These are phyloP conservation scores for Sclerotinia sclerotiorum DNA, from an alignment of 2,329 filamentous ascomycete genomes.

Conservation along the genomic window DNA sequence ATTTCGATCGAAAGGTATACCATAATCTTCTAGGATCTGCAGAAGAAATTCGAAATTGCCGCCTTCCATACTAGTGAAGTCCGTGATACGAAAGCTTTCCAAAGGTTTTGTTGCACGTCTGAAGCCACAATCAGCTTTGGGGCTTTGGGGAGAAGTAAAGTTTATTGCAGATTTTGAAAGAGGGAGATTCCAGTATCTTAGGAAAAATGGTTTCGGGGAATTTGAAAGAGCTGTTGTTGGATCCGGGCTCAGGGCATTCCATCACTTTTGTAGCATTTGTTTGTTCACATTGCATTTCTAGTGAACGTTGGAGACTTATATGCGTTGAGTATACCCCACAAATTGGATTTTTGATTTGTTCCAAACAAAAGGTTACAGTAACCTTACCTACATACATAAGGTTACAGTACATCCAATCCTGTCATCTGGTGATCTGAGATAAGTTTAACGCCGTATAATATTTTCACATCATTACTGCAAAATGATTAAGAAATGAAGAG, in stretches of 20 bases:
- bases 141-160: background rate
- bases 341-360: background rate
- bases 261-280: background rate
- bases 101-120: constrained; percentile 2
- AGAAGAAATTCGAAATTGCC: constrained; percentile 33
- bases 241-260: background rate
- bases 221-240: background rate
- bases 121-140: background rate
- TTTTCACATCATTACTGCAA: background rate
- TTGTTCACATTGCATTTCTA: background rate
- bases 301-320: background rate
- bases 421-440: background rate
- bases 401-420: no score
- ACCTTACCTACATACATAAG: no score
- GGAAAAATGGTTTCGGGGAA: no score
- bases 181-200: background rate
- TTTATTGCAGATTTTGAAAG: background rate
- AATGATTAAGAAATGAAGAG: no score
- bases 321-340: background rate
- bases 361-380: background rate
- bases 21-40: constrained; percentile 36
- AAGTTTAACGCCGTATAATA: background rate
- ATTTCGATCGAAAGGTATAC: constrained; percentile 37
- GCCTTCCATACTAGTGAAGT: constrained; percentile 32
- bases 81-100: background rate